Percentiles rank a stretch among this genome's conserved stretches.
Conservation (phyloP, 2,329 filamentous ascomycete species). For the Camptophora hylomeconis region DNA sequence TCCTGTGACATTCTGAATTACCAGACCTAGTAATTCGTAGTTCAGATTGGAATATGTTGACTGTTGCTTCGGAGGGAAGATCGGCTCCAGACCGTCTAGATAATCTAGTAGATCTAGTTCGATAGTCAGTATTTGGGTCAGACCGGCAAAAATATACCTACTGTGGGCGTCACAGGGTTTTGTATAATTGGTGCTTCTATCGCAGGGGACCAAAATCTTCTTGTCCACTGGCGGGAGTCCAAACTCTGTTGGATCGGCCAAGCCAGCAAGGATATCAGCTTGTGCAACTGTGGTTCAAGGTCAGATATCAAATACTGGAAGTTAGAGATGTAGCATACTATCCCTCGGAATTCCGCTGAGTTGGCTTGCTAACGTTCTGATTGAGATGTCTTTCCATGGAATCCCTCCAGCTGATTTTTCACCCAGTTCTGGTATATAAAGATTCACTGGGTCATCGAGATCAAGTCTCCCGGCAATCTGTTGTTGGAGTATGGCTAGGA, state of each 20-base stretch:
- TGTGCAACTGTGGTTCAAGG: conserved; percentile 7
- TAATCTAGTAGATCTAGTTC: conserved; percentile 9
- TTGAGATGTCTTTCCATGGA: conserved; percentile 18
- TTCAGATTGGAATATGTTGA: conserved; percentile 20
- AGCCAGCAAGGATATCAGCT: conserved; percentile 9
- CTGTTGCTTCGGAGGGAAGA: conserved; percentile 18
- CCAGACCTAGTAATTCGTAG: conserved; percentile 19
- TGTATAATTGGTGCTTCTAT: conserved; percentile 7
- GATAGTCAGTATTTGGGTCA: no score
- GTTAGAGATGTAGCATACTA: conserved; percentile 10
- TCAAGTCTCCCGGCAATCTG: conserved; percentile 17
- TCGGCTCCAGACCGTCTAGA: conserved; percentile 6
- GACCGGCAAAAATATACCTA: no score
- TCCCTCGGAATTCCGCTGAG: conserved; percentile 19
- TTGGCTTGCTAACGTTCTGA: conserved; percentile 18
- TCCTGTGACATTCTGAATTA: conserved; percentile 18
- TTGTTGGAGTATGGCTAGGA: conserved; percentile 18
- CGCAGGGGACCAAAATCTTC: no score
- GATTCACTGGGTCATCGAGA: conserved; percentile 18
- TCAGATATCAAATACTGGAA: no score
- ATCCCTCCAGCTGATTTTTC: conserved; percentile 8
- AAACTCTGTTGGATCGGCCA: conserved; percentile 5
- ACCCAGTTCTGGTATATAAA: conserved; percentile 13
- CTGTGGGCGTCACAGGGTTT: conserved; percentile 9
- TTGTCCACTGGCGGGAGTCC: conserved; percentile 11